Evolutionary conservation across 306 rosid species (phyloP), one percentile per base, ranked within the genome.

Genomic region (Dryas octopetala): DNA sequence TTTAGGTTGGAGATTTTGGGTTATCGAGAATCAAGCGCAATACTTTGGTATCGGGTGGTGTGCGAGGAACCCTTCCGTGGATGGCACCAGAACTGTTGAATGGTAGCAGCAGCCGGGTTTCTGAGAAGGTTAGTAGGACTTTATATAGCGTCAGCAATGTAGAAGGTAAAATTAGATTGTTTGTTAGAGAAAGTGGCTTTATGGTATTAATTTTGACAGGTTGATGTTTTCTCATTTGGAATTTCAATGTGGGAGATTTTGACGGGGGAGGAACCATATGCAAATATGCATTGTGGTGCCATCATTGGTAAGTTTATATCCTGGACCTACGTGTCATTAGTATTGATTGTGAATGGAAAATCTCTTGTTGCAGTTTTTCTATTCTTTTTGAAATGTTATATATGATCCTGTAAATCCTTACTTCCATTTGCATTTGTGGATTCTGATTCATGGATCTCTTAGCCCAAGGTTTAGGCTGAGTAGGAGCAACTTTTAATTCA

Each of bases 231-330:
- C 70, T 71, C 78, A 43, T 76, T 76, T 65, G 84, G 84, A 65
- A 81, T 80, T 71, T 80, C 83, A 62, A 54, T 80, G 76, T 80
- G 83, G 83, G 83, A 80, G 72, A 75, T 80, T 50, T 62, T 80
- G 83, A 80, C 83, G 3, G 83, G 80, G 64, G 83, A 74, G 67
- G 83, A 80, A 55, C 83, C 80, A 12, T 80, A 80, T 9, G 80
- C 75, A 47, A 70, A 80, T 70, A 74, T 80, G 83, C 83, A 80
- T 61, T 80, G 83, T 47, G 83, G 83, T 69, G 83, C 83, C 59
- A 75, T 80, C 79, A 80, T 80, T 17, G 83, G 83, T 75, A 80
- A 69, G 80, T 60, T 74, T 62, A 53, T 26, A 14, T 67, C 57
- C 44, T 48, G 38, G 68, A 48, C 73, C 32, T 46, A 12, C 19